Evolutionary conservation across 176 grass and related monocot genomes (phyloP).

Genomic region (Oryza rufipogon): DNA sequence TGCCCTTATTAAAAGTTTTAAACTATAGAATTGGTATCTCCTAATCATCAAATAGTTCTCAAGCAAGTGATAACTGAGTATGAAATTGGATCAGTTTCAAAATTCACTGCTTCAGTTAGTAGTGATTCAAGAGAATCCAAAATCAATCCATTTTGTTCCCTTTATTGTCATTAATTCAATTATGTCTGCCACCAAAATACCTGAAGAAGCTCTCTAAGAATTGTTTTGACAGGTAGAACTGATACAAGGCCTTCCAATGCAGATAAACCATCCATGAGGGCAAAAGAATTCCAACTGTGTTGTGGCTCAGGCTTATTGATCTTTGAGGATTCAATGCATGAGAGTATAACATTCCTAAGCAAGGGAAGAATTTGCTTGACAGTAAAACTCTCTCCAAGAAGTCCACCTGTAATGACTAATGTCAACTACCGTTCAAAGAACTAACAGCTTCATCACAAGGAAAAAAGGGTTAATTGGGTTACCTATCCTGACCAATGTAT

Average conservation of each 20-base stretch:
- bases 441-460: slow-evolving; percentile 23
- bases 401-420: slow-evolving; percentile 58
- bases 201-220: slow-evolving; percentile 88
- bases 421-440: slow-evolving; percentile 28
- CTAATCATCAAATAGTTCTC: slow-evolving; percentile 4
- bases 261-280: slow-evolving; percentile 75
- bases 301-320: slow-evolving; percentile 72
- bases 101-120: slow-evolving; percentile 5
- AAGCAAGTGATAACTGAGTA: slow-evolving; percentile 27
- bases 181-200: slow-evolving; percentile 42
- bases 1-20: background rate
- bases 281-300: slow-evolving; percentile 74
- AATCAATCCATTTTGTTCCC: too few species aligned
- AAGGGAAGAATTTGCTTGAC: slow-evolving; percentile 83
- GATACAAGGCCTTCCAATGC: slow-evolving; percentile 73
- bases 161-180: background rate
- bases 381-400: slow-evolving; percentile 86
- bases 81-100: slow-evolving; percentile 1
- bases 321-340: slow-evolving; percentile 63
- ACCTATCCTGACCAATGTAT: slow-evolving; percentile 96
- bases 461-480: slow-evolving; percentile 41
- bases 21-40: background rate
- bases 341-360: slow-evolving; percentile 67
- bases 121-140: slow-evolving; percentile 13
- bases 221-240: slow-evolving; percentile 60